phyloP scores from a whole-genome alignment of 495 filamentous ascomycete genomes.

The Hapsidospora chrysogenum region DNA sequence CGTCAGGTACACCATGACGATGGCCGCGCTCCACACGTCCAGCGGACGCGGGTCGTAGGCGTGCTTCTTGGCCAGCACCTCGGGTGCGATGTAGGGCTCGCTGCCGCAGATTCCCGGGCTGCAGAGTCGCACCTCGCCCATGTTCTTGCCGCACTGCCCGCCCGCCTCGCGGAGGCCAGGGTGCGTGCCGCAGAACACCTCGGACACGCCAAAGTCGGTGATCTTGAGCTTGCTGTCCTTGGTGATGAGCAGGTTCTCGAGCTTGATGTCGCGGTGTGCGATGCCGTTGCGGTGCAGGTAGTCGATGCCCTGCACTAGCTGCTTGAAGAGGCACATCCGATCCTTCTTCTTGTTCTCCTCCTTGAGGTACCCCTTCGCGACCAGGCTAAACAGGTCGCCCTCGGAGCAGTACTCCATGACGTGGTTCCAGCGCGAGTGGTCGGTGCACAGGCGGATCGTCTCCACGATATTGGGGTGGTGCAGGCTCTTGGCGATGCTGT shows the following conservation, averaged over 20 bases:
- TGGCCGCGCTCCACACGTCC: constrained; percentile 65
- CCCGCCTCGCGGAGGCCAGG: constrained; percentile 47
- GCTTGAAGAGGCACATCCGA: constrained; percentile 65
- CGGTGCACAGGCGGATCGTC: constrained; percentile 49
- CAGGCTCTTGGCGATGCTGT: constrained; percentile 56
- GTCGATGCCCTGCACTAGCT: constrained; percentile 51
- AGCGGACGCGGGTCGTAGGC: constrained; percentile 59
- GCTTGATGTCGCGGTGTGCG: constrained; percentile 70
- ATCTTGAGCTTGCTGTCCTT: constrained; percentile 59
- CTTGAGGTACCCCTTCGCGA: constrained; percentile 43
- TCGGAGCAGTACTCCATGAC: constrained; percentile 73
- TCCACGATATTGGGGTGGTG: constrained; percentile 68
- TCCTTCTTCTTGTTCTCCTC: constrained; percentile 45
- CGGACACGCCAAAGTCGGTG: constrained; percentile 64
- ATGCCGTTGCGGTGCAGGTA: constrained; percentile 57
- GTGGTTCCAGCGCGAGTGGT: constrained; percentile 55
- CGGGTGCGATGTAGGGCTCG: constrained; percentile 61
- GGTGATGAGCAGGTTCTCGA: constrained; percentile 59
- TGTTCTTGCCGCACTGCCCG: constrained; percentile 46
- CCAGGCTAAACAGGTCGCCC: constrained; percentile 55
- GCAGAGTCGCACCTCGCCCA: constrained; percentile 48
- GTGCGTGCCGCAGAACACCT: constrained; percentile 59
- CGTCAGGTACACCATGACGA: constrained; percentile 53
- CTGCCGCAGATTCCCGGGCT: constrained; percentile 60
- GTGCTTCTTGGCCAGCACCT: constrained; percentile 46